Evolutionary conservation across 176 grass and related monocot genomes (phyloP), one percentile per base, ranked within the genome.

Genomic region (Thalia dealbata): DNA sequence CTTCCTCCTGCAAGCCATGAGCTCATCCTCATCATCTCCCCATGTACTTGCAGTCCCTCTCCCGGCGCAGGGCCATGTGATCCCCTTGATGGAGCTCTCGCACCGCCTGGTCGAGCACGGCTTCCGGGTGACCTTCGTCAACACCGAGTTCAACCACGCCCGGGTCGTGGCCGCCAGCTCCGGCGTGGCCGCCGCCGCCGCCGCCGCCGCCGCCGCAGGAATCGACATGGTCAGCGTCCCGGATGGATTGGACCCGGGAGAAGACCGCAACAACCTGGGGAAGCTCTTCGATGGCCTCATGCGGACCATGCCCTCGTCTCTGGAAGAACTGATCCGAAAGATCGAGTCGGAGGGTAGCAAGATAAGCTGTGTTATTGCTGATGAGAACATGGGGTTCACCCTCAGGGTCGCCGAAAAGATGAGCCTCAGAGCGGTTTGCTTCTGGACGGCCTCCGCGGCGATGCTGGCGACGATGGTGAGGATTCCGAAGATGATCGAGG

Each of bases 171-270:
- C 71, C 7, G 51, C 18, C 44, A 7, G 22, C 14, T 48, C 67
- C n/a, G 5, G 25, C 3, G 7, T 19, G 18, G 0, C 5, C 12
- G 5, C 13, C 23, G 42, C 2, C 14, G 42, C 19, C 12, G n/a
- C 7, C 6, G 60, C n/a, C 6, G 26, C 15, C 10, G 69, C 16
- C 8, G n/a, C 23, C 22, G 14, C 76, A 73, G 79, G 74, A 61
- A 55, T 96, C 1, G 68, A 79, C n/a, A 74, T 89, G 88, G 71
- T 91, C 30, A 76, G 79, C 8, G 13, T 91, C 69, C 83, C 86
- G 6, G 88, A 96, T 54, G 88, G 92, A 42, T 58, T 89, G 67
- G 83, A n/a, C 12, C 80, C 87, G 30, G 74, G 52, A 44, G 91
- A 95, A 28, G 82, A 85, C 50, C 84, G 79, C 67, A 86, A 80